Evolutionary conservation across 1,284 basidiomycete genomes (phyloP), one percentile per base, ranked within the genome.

Genomic region (Boletellus deceptivus): DNA sequence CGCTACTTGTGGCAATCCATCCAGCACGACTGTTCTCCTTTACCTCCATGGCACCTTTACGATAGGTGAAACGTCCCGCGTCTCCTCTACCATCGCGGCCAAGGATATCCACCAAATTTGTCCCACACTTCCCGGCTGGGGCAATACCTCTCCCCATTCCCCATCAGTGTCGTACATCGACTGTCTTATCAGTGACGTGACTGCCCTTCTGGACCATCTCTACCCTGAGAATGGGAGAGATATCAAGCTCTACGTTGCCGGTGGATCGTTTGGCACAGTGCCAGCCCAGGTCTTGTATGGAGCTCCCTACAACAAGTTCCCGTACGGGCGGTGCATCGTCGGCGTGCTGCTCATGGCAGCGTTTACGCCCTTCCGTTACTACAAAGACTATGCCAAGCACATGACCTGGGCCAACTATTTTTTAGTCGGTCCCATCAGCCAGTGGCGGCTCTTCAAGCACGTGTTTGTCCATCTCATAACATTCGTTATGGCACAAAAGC

Each of bases 271-370:
- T 52, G 83, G 82, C 20, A 78, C 76, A 0, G 71, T 74, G 5
- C 66, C 75, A 7, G 78, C 81, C 0, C 82, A 84, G 67, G 78
- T 83, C 33, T 59, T 84, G 22, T 82, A 78, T 52, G 79, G 77
- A 4, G 73, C 78, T 0, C 59, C 77, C 0, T 76, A 76, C 62
- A 71, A 75, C 56, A 56, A 65, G 17, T 83, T 84, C 56, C 79
- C 80, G 3, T 70, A 74, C 24, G 77, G 76, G 14, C 63, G 68
- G 11, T 64, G 72, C 47, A 72, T 83, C 53, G 67, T 60, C 13
- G 76, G 75, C 5, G 65, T 80, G 52, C 54, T 83, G 38, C 71
- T 84, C 41, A 59, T 77, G 29, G 74, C 68, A 3, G 67, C 80
- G 1, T 56, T 75, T 58, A 72, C 77, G 8, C 80, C 82, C 0